Evolutionary conservation across 768 basidiomycete species (phyloP), one percentile per base, ranked within the genome.

Genomic region (Amanita fuliginea): DNA sequence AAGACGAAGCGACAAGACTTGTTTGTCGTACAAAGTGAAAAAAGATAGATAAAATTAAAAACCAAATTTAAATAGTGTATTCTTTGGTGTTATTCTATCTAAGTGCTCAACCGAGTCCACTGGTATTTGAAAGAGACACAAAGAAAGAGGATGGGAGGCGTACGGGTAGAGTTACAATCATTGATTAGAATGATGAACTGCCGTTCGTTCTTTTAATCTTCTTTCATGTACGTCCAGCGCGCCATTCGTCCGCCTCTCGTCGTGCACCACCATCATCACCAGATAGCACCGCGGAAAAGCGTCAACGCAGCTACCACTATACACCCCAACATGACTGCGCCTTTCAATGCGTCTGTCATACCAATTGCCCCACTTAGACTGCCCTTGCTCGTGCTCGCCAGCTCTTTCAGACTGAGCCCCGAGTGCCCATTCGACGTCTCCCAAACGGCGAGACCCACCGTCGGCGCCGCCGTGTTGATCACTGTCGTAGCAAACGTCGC

Each of bases 401-500:
- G 28, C 32, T 54, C 36, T 42, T 46, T 13, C 33, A 55, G 40
- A 19, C 60, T 60, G 16, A 58, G 58, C 35, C 59, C 70, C 3
- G 64, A 65, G 19, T 64, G 58, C 3, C 73, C 74, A 54, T 76
- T 75, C 19, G 69, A 72, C 11, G 77, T 81, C 43, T 75, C 73
- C n/a, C 89, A 62, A 1, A 73, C 71, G 4, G 63, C 54, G 0
- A 73, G 67, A 57, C 79, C 72, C n/a, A 85, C 63, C 0, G 75
- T 79, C 1, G 69, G 73, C 19, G 59, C 60, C 14, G 11, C 21
- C n/a, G 62, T 64, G 55, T 75, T 75, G 6, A 82, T 83, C n/a
- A 72, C 75, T 0, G 80, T 79, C 10, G 77, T 83, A 7, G 77
- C 51, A 59, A 78, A 85, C 16, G 78, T 81, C 55, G 56, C 55